Base-by-base conservation (phyloP, 768 basidiomycete species). In the Dictyophora rubrovolvata region DNA sequence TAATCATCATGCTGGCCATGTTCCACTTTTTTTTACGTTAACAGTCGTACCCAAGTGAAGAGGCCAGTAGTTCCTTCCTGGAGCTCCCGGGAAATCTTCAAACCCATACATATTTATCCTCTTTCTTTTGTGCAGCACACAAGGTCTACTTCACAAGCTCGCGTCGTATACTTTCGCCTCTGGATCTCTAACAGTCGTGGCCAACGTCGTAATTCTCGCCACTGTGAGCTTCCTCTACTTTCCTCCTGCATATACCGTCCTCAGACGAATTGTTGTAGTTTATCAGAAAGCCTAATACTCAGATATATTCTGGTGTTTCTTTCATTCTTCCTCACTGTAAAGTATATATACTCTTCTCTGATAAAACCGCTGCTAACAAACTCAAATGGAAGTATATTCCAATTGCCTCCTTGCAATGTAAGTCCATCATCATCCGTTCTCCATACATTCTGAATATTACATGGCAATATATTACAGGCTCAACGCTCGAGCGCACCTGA, bases 341-440 rank as follows among this genome's bases (percentile, higher is more conserved):
- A 55, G 35, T 28, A 17, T 20, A 16, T 20, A n/a, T 22, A 23
- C 2, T 54, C 33, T 47, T 21, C 37, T n/a, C 6, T 12, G n/a
- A n/a, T n/a, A 35, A 1, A 46, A 12, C 21, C 35, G 22, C 18
- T 47, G 14, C n/a, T 9, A 14, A 22, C 5, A 8, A 33, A 14
- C 50, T 63, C 61, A 62, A 37, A 42, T n/a, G 3, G 10, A 42
- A 64, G 60, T 60, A 58, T 54, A 59, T 54, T 17, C 63, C 53
- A 33, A 64, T 59, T 47, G 57, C 57, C 53, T 59, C 46, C 49
- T 48, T 6, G 56, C 56, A 12, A 16, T 57, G 56, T 51, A 12
- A 21, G 49, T 36, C 10, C n/a, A 12, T 3, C 42, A 2, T 42
- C n/a, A 12, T 3, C 42, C n/a, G 10, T 14, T 12, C 11, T n/a